Base-by-base conservation (phyloP, 164 flowering plant species). In the Aristolochia contorta region DNA sequence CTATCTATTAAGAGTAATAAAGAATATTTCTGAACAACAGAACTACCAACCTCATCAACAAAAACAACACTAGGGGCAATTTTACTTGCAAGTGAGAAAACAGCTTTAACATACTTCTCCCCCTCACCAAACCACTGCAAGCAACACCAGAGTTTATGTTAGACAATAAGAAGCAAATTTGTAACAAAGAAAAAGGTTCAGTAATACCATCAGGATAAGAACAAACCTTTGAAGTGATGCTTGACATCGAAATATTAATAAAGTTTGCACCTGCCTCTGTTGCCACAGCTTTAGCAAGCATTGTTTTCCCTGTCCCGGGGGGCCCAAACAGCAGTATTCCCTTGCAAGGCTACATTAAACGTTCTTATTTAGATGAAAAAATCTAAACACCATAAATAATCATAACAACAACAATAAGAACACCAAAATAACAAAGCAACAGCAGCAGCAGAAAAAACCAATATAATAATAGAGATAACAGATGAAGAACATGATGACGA, bases 261-360 rank as follows among this genome's bases (percentile, higher is more conserved):
- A 92, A 92, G 71, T 89, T 89, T 22, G 96, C 96, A 72, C 96
- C 96, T 47, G 96, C 95, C 75, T 89, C 96, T 21, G 98, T 92
- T 43, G 96, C 96, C 68, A 92, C 98, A 58, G 96, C 98, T 77
- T 92, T 92, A 16, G 98, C 98, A 63, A 92, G 90, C 96, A 92
- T 89, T 47, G 98, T 92, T 70, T 92, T 92, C 58, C 98, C 98
- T 20, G 98, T 91, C 52, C 98, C 98, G 65, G 98, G 98, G 61
- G 98, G 96, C 27, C 98, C 98, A 82, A 92, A 89, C 1, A 92
- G 87, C 67, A 92, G 65, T 63, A 92, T 89, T 45, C 98, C 98
- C 72, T 89, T 92, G 76, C 94, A 87, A 59, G 98, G 98, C 98
- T 92, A 81, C 51, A 66, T 8, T 25, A 12, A 22, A 30, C 6